Base-by-base conservation (phyloP, 495 filamentous ascomycete species). In the Annulohypoxylon moriforme region DNA sequence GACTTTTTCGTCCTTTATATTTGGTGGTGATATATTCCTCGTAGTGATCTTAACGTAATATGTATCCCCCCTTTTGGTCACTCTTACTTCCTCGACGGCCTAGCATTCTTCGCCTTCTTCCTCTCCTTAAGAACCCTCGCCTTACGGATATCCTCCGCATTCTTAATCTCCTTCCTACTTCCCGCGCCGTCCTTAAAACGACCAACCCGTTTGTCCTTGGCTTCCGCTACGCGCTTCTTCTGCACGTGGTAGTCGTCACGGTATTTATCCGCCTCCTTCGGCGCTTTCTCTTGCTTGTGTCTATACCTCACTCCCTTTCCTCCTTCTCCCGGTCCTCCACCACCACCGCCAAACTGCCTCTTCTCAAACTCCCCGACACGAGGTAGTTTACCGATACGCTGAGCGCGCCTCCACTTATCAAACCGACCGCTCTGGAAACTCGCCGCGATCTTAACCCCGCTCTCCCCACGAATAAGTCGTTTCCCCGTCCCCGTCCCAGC, bases 401-500 rank as follows among this genome's bases (percentile, higher is more conserved):
- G 91, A 25, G 91, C 88, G 77, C 90, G 92, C 76, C 90, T 90
- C 96, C 96, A 99, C 27, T 85, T 86, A 65, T 98, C 93, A 80
- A 97, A 99, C 29, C 96, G 89, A 38, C 96, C 96, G 77, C 91
- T 94, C 71, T 94, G 89, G 87, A 98, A 98, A 68, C 85, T 90
- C 47, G 96, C 93, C 1, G 96, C 92, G 64, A 99, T 97, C 86
- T 98, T 98, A 82, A 93, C 93, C 49, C 96, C 96, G 77, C 88
- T 92, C 82, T 99, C 96, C 63, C 96, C 94, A 52, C 89, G 86
- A 42, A 99, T 92, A 81, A 97, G 89, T 62, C 90, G 91, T n/a
- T 83, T 83, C 55, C 94, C 93, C 78, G 90, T 90, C 47, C 88
- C 92, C 14, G 94, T 20, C 6, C n/a, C 27, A 29, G 50, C 94